Evolutionary conservation across 495 filamentous ascomycete species (phyloP), one percentile per base, ranked within the genome.

Genomic region (Durotheca rogersii): DNA sequence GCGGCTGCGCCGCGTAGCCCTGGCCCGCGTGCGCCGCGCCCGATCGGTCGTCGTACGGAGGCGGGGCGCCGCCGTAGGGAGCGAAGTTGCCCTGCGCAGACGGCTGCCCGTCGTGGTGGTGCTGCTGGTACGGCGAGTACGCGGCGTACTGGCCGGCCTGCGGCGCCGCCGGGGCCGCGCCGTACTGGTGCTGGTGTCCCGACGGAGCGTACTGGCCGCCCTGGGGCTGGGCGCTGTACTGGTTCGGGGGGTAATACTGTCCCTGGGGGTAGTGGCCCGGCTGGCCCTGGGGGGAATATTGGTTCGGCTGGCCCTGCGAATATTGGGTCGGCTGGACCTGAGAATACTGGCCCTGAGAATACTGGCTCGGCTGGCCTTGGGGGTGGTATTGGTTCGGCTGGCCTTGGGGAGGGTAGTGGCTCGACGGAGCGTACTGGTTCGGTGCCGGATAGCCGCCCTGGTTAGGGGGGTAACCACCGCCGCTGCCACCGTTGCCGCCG

Each of bases 91-190:
- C 49, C 27, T 64, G 58, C 1, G 33, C 47, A 6, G 56, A 46
- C 9, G 58, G 58, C 7, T 31, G 50, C 16, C 61, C 53, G 39
- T 61, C 55, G 1, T 33, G 20, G 36, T 61, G 47, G 23, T 61
- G 55, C 7, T 49, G 53, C 29, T 46, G 61, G 35, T 61, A 64
- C 7, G 58, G 39, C 4, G 53, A 50, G 31, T 60, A 56, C 11
- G 61, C 12, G 61, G 58, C 58, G 41, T 62, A 65, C 0, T 47
- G 44, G 44, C 62, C 53, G n/a, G 53, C 47, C 0, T 54, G 56
- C 44, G 61, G 61, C 11, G 58, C 47, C 6, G 57, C 25, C 15
- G 57, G 55, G 4, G 43, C 47, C 34, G 25, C 47, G 31, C 58
- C 55, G 42, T 59, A 53, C 7, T 51, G 50, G 16, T 55, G 56